Evolutionary conservation across 495 filamentous ascomycete species (phyloP), one percentile per base, ranked within the genome.

Genomic region (Zalerion maritima): DNA sequence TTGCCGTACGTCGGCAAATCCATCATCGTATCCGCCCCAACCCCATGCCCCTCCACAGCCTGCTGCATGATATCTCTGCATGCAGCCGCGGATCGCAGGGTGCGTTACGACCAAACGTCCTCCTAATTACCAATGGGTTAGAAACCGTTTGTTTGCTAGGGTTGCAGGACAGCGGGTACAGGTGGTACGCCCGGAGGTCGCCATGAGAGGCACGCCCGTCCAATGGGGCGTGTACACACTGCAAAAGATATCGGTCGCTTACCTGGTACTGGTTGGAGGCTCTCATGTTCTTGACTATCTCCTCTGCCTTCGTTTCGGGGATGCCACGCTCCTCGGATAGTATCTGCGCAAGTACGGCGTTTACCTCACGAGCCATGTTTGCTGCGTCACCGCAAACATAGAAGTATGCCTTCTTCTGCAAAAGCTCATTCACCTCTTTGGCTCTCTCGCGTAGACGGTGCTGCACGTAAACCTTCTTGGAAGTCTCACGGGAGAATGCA

Each of bases 361-460:
- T 96, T 55, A 99, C 89, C 48, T 96, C 89, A 24, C 91, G 72
- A 21, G 89, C 89, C 89, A 99, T 99, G 60, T 94, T 87, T 27
- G 91, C 81, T 4, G 89, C 89, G 43, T 99, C 89, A 57, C 89
- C 89, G 46, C 89, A 99, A 19, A 99, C 89, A 49, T 99, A 99
- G 60, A 99, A 83, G 55, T 87, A 94, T 10, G 79, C 87, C 50
- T 94, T 82, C 41, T 75, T 55, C 47, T 80, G 62, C 7, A 99
- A 64, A 2, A 99, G 73, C 40, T 86, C 71, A 52, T 93, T 89
- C 57, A 99, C 67, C 38, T 92, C 71, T 29, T 75, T 64, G 17
- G 83, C 80, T 14, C 73, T 60, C 53, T 94, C 83, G 52, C 77
- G 70, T 33, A 99, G 64, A 35, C 81, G 66, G 54, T 99, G 86